Evolutionary conservation across 257 asterid genomes (phyloP), one percentile per base, ranked within the genome.

Genomic region (Solanum pimpinellifolium): DNA sequence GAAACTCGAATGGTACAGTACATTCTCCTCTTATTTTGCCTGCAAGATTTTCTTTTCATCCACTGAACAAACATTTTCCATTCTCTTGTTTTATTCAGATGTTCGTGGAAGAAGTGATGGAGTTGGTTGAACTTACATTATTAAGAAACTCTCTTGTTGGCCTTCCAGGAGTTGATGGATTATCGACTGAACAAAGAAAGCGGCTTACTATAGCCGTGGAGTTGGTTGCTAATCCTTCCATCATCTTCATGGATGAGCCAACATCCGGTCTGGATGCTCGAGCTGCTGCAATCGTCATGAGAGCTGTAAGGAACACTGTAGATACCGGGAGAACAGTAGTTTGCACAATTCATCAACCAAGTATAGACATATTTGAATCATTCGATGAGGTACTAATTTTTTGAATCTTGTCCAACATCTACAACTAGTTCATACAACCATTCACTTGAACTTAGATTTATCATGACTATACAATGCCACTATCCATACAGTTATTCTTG

Each of bases 91-190:
- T 62, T 47, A 42, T 83, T 60, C 91, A 94, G 97, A 92, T 94
- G 97, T 94, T 93, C 86, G 97, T 94, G 37, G 94, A 93, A 86
- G 95, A 94, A 90, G 97, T 94, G 90, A 94, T 94, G 95, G 95
- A 93, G 88, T 88, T 94, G 33, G 93, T 94, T 11, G 97, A 94
- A 90, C 87, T 94, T 89, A 92, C 86, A 66, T 41, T 91, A 15
- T 60, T 93, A 83, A 92, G 92, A 77, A 90, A 84, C 37, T 84
- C 95, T 2, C 74, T 94, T 5, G 97, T 94, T 46, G 96, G 97
- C 83, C 95, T 94, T 86, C 97, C 95, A 6, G 95, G 97, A 27
- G 93, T 93, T 46, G 91, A 93, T 72, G 97, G 97, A 44, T 86
- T 94, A 83, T 93, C 97, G 15, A 92, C 95, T 4, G 97, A 94